Base-by-base conservation (phyloP, 2,329 filamentous ascomycete species). In the Alternaria longipes region DNA sequence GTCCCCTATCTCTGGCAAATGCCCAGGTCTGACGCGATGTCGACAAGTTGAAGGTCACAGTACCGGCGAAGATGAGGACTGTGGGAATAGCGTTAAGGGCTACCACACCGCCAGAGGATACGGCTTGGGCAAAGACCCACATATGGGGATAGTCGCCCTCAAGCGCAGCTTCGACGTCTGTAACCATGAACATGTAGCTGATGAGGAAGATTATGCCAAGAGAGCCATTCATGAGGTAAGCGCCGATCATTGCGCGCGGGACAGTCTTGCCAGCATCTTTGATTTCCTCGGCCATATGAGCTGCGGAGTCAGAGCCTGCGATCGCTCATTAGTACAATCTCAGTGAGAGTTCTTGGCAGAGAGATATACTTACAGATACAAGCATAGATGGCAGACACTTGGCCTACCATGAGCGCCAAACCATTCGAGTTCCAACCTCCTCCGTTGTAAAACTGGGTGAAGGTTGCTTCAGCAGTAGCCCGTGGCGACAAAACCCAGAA, bases 251-350 rank as follows among this genome's bases (percentile, higher is more conserved):
- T 8, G 79, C 76, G 36, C 73, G 71, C 2, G 81, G 81, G 4
- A 83, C 77, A 16, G 79, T 74, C 16, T 72, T 76, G 20, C 76
- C 74, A 2, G 81, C 80, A 28, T 81, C 74, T 56, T 79, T 77
- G 59, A 82, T 75, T 59, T 83, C 81, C 62, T 83, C 80, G 3
- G 80, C 70, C 70, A 83, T 79, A 58, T 82, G 79, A 3, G 78
- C 79, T 20, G 79, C 77, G 9, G 79, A 78, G 59, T 83, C 81
- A 47, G 78, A 74, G 54, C 73, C 73, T 76, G 34, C 8, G 16
- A 16, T n/a, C 14, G 22, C 12, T 28, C n/a, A 51, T 73, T 57
- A 73, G 64, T 30, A 8, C 54, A 18, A 4, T 8, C 16, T 7
- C 8, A 18, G 7, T 5, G 18, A 16, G 3, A 4, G 5, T 30